Evolutionary conservation across 345 rosid species (phyloP), one percentile per base, ranked within the genome.

Genomic region (Psidium friedrichsthalianum): DNA sequence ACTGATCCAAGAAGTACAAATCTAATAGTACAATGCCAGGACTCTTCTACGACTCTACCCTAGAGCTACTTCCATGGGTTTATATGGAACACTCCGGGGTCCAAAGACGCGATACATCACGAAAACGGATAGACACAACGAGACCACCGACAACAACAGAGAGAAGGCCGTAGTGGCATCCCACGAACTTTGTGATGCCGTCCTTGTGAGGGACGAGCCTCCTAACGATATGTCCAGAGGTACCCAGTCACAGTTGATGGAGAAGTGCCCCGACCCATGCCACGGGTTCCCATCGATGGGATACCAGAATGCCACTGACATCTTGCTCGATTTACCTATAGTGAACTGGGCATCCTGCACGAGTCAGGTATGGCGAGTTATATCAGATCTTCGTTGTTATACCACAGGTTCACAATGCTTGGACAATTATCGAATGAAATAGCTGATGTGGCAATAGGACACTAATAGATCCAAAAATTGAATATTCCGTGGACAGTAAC

Each of bases 261-360:
- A 88, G 87, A 93, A 97, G 89, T 97, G 99, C 32, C 93, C 96
- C 16, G 98, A 94, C 76, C 96, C 95, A 54, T 93, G 95, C 99
- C 99, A 97, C 14, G 95, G 90, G 49, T 90, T 93, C 87, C 93
- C 94, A 20, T 92, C 92, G 51, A 88, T 92, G 5, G 99, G 98
- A 90, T 96, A 97, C 99, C 99, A 96, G 93, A 96, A 95, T 88
- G 96, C 98, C 83, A 89, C 98, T 14, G 99, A 90, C 96, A 97
- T 95, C 91, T 94, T 94, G 92, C 93, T 90, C 1, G 92, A 86
- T 82, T 90, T 90, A 11, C 96, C 96, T 21, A 96, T 90, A 18
- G 92, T 93, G 90, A 97, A 94, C 92, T 96, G 99, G 85, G 89
- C 94, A 89, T 97, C 99, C 99, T 97, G 98, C 89, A 89, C 57